Evolutionary conservation across 2,329 filamentous ascomycete species (phyloP).

Genomic region (Neopestalotiopsis sp.): DNA sequence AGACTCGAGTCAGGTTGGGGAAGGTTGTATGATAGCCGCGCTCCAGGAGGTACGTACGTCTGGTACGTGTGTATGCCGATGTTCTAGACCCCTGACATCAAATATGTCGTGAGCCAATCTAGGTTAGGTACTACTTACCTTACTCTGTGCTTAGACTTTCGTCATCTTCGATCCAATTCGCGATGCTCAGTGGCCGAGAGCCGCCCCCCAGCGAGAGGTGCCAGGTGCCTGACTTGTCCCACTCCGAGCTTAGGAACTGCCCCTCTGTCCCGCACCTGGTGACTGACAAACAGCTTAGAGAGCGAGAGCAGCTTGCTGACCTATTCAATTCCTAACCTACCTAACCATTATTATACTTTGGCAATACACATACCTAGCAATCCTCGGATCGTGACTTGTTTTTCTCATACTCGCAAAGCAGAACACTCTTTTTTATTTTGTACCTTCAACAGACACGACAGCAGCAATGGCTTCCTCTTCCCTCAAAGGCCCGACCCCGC

Average conservation of each 20-base stretch:
- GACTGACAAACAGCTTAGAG: neutral
- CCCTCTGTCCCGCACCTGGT: neutral
- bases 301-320: neutral
- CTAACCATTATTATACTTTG: neutral
- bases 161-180: neutral
- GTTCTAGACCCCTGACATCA: too few species aligned
- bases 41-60: too few species aligned
- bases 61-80: too few species aligned
- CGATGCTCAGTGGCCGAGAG: neutral
- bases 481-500: constrained; percentile 60
- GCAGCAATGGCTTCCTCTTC: constrained; percentile 42
- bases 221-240: neutral
- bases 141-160: neutral
- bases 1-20: too few species aligned
- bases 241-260: neutral
- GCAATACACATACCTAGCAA: neutral
- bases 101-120: too few species aligned
- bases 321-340: neutral
- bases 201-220: neutral
- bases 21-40: too few species aligned
- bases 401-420: too few species aligned
- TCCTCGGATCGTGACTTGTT: too few species aligned
- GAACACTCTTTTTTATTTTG: neutral
- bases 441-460: neutral
- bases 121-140: neutral